A percentile compares a stretch with the other conserved stretches of the same genome.
Conservation (phyloP, 2,329 filamentous ascomycete genomes). For the Neophaeococcomyces aloes region DNA sequence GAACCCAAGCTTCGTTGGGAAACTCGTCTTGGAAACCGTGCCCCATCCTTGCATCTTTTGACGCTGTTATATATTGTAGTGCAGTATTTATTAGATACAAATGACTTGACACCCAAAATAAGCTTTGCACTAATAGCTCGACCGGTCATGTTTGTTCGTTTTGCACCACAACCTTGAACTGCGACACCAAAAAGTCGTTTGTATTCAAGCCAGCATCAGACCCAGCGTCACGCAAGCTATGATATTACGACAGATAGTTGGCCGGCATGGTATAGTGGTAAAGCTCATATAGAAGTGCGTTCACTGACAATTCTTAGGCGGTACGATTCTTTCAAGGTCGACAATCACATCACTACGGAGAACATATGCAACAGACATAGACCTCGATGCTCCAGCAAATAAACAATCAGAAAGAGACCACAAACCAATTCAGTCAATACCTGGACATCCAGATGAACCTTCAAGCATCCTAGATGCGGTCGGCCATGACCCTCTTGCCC, state of each 20-base stretch:
- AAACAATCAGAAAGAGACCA: slow-evolving; percentile 14
- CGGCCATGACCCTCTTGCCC: slow-evolving; percentile 10
- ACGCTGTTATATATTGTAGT: too few species aligned
- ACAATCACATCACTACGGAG: slow-evolving; percentile 8
- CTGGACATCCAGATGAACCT: slow-evolving; percentile 18
- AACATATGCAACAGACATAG: slow-evolving; percentile 14
- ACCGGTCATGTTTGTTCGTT: background rate
- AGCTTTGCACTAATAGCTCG: background rate
- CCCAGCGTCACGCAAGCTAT: slow-evolving; percentile 8
- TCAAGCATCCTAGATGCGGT: slow-evolving; percentile 18
- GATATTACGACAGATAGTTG: slow-evolving; percentile 21
- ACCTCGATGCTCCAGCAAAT: slow-evolving; percentile 12
- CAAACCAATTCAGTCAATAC: slow-evolving; percentile 10
- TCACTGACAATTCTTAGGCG: slow-evolving; percentile 14
- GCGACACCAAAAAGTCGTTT: background rate
- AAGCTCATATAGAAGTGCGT: background rate
- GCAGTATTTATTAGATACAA: too few species aligned
- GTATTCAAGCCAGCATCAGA: background rate
- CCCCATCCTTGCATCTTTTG: too few species aligned
- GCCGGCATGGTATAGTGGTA: slow-evolving; percentile 18
- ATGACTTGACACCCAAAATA: too few species aligned
- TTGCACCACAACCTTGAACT: background rate
- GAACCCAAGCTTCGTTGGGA: too few species aligned
- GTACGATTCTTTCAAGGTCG: slow-evolving; percentile 17
- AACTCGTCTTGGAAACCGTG: too few species aligned